Base-by-base conservation (phyloP, 164 flowering plant species). In the Aristolochia contorta region DNA sequence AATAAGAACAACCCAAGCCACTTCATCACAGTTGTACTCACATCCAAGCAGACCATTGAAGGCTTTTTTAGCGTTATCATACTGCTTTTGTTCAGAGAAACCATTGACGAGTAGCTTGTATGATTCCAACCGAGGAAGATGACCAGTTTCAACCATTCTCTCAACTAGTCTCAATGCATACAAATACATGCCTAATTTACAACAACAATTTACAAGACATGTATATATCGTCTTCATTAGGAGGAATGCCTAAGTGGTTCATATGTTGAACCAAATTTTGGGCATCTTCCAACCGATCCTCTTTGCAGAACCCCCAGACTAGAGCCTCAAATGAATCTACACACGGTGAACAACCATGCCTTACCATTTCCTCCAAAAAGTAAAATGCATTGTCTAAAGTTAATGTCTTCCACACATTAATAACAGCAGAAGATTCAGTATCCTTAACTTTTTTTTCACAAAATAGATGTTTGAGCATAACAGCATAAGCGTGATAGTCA, bases 1-100 rank as follows among this genome's bases (percentile, higher is more conserved):
- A 67, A 84, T 69, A n/a, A 90, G 77, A 71, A 90, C 56, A 61
- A 72, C 78, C 95, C 95, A 90, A 64, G 77, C 89, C 56, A 90
- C 69, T 70, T 87, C 95, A 72, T 87, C 95, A 64, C 62, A 30
- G 64, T 86, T 81, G 72, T 84, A 87, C 16, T 73, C 82, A 59
- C 74, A 64, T 9, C 22, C 54, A 67, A 90, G 84, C 61, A 90
- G 55, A 62, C 64, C 71, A 54, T 62, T 53, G 50, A 90, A 87
- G 61, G 70, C 73, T 30, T 49, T 47, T 64, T 79, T 69, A 47
- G 89, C 93, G 66, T 74, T 66, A 50, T 83, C 81, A 51, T 52
- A 43, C 3, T 70, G 53, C 23, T 80, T 89, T 62, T 72, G 66
- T 9, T 76, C 75, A 65, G 67, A 84, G 15, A 90, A 69, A 51